Percentiles rank a stretch among this genome's conserved stretches.
phyloP scores from a whole-genome alignment of 139 green algal species.

The Tetradesmus lagerheimii region DNA sequence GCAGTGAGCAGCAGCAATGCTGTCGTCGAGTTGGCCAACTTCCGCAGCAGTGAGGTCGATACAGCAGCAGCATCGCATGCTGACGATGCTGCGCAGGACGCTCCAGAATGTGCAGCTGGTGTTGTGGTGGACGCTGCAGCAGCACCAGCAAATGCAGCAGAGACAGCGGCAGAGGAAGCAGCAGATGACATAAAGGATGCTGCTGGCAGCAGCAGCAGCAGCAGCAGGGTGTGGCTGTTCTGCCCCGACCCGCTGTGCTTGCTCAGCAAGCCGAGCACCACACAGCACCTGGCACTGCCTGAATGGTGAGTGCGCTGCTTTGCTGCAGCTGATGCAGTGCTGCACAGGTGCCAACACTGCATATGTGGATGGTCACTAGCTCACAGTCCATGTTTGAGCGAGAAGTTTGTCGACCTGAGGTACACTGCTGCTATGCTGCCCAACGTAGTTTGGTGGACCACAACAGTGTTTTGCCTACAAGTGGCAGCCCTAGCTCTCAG shows the following conservation, averaged over 20 bases:
- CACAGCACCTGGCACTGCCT: not conserved
- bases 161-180: not conserved
- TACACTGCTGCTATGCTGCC: too few relatives aligned
- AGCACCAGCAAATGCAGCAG: not conserved
- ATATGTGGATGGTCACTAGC: too few relatives aligned
- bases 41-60: too few relatives aligned
- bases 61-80: not conserved
- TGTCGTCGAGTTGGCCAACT: too few relatives aligned
- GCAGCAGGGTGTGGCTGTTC: conserved; percentile 39
- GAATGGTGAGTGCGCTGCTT: not conserved
- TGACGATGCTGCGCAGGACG: not conserved
- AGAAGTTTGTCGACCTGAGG: too few relatives aligned
- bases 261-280: not conserved
- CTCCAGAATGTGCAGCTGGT: not conserved
- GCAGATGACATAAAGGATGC: not conserved
- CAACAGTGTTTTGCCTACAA: too few relatives aligned
- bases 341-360: too few relatives aligned
- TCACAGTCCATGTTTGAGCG: too few relatives aligned
- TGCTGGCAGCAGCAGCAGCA: conserved; percentile 13
- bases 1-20: too few relatives aligned
- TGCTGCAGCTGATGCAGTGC: too few relatives aligned
- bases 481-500: too few relatives aligned
- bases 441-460: too few relatives aligned
- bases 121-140: not conserved
- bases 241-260: conserved; percentile 25